Percentiles rank a stretch among this genome's conserved stretches.
Conservation (phyloP, 2,329 filamentous ascomycete species). For the Cordyceps cateniannulata region DNA sequence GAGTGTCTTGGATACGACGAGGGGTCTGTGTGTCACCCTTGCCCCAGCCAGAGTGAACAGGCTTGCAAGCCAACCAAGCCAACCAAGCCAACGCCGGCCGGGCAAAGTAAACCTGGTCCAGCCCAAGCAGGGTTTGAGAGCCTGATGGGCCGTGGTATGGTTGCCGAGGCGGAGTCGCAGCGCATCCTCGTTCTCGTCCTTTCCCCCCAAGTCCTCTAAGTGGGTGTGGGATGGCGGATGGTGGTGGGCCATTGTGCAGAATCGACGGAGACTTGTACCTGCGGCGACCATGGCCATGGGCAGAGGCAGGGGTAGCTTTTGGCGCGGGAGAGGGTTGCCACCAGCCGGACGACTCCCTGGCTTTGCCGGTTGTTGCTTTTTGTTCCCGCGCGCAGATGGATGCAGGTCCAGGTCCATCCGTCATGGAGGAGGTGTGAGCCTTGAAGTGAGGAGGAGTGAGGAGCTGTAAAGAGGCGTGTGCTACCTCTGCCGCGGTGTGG, state of each 20-base stretch:
- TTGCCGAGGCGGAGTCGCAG: slow-evolving; percentile 9
- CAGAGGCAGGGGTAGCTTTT: neutral
- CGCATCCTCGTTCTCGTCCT: neutral
- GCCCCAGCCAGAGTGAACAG: slow-evolving; percentile 4
- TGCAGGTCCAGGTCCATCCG: neutral
- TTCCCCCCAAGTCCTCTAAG: too few species aligned
- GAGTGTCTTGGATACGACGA: slow-evolving; percentile 27
- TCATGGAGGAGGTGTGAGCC: neutral
- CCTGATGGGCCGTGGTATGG: neutral
- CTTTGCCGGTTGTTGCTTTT: slow-evolving; percentile 7
- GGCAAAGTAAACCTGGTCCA: neutral
- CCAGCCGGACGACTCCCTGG: slow-evolving; percentile 1
- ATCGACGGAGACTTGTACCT: slow-evolving; percentile 12
- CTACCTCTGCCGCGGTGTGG: neutral
- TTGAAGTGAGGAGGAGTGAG: too few species aligned
- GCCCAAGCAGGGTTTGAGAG: neutral
- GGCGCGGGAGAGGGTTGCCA: neutral
- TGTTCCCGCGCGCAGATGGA: neutral
- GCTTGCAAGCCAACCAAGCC: neutral
- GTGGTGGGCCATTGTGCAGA: slow-evolving; percentile 11
- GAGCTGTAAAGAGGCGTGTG: neutral
- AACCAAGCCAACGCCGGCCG: neutral
- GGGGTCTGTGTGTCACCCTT: slow-evolving; percentile 29
- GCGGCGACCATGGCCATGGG: neutral
- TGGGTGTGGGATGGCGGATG: neutral